Evolutionary conservation across 352 stramenopile genomes (phyloP).

Genomic region (Globisporangium recalcitrans): DNA sequence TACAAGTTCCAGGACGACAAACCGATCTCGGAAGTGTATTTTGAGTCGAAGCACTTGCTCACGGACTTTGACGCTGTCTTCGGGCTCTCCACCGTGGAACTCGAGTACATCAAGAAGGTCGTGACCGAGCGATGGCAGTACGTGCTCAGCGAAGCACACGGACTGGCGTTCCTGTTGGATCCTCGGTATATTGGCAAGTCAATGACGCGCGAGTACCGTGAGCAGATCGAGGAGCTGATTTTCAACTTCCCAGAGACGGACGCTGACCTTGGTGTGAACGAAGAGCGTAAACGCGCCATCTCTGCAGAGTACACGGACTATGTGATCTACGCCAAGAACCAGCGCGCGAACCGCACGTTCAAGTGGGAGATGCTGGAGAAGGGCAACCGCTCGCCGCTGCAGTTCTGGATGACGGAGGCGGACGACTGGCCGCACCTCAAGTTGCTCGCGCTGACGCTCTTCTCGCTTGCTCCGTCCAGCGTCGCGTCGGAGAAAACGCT

Average conservation of each 20-base stretch:
- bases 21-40: conserved; percentile 80
- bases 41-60: conserved; percentile 71
- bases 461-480: conserved; percentile 71
- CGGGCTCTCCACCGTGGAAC: conserved; percentile 53
- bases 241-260: conserved; percentile 78
- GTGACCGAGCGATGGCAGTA: conserved; percentile 74
- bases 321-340: conserved; percentile 78
- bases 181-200: conserved; percentile 80
- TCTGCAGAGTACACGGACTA: conserved; percentile 74
- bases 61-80: conserved; percentile 77
- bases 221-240: conserved; percentile 81
- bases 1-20: conserved; percentile 85
- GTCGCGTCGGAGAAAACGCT: conserved; percentile 66
- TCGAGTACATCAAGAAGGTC: conserved; percentile 82
- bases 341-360: conserved; percentile 72
- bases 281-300: conserved; percentile 68
- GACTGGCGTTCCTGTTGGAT: conserved; percentile 67
- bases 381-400: conserved; percentile 61
- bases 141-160: conserved; percentile 69
- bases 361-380: conserved; percentile 87
- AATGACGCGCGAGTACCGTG: conserved; percentile 75
- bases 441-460: conserved; percentile 65
- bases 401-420: conserved; percentile 77
- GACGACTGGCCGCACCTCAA: conserved; percentile 80
- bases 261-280: conserved; percentile 51